Percentiles rank a stretch among this genome's conserved stretches.
These are phyloP conservation scores for Cladophialophora carrionii DNA, from an alignment of 2,329 filamentous ascomycete genomes.

Conservation along the genomic window DNA sequence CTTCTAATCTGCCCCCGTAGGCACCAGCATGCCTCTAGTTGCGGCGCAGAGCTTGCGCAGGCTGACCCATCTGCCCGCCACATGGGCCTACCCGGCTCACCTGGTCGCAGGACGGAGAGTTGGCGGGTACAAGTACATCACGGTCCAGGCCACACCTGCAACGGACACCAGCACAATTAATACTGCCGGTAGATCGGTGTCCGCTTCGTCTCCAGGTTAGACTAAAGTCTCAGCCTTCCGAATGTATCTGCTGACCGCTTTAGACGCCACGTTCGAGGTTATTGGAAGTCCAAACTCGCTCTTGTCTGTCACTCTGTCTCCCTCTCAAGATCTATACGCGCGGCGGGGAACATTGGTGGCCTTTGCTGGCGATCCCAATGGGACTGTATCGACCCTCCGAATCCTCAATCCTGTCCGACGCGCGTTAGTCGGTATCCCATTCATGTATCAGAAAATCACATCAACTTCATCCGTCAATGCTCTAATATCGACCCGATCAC, in stretches of 20 bases:
- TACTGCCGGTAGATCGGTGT: slow-evolving; percentile 47
- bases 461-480: slow-evolving; percentile 87
- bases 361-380: slow-evolving; percentile 75
- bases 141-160: slow-evolving; percentile 51
- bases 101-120: slow-evolving; percentile 36
- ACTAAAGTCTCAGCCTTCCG: not conserved
- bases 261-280: slow-evolving; percentile 94
- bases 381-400: slow-evolving; percentile 81
- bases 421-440: slow-evolving; percentile 81
- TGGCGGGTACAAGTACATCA: slow-evolving; percentile 45
- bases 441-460: slow-evolving; percentile 71
- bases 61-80: slow-evolving; percentile 28
- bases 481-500: slow-evolving; percentile 83
- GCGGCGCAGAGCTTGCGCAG: slow-evolving; percentile 30
- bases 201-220: slow-evolving; percentile 50
- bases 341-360: slow-evolving; percentile 81
- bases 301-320: slow-evolving; percentile 87
- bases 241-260: slow-evolving; percentile 15
- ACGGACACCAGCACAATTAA: slow-evolving; percentile 43
- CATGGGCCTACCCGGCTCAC: slow-evolving; percentile 38
- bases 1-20: not conserved
- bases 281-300: slow-evolving; percentile 90
- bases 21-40: slow-evolving; percentile 33
- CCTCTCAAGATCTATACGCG: slow-evolving; percentile 91
- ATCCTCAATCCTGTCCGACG: slow-evolving; percentile 81